Conservation (phyloP, 2,329 filamentous ascomycete species). For the Fusarium torulosum region DNA sequence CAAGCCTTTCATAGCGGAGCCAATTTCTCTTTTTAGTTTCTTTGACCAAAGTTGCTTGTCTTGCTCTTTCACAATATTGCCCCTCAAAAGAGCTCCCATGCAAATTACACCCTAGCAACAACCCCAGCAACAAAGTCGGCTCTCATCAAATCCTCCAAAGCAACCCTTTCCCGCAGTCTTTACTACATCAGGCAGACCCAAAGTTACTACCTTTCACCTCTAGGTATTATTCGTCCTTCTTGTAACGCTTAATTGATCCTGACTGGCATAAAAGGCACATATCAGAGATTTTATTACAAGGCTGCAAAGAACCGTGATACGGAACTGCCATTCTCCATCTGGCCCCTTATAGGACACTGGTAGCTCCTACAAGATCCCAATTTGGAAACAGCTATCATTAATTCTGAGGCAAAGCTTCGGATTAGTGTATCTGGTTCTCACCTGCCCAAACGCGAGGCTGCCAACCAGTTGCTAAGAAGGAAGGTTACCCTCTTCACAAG, state of each 20-base stretch:
- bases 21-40: not conserved
- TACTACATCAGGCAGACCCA: not conserved
- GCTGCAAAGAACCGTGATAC: not conserved
- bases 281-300: not conserved
- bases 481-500: not conserved
- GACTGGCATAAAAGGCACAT: not conserved
- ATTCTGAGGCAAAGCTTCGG: not conserved
- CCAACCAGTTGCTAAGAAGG: not conserved
- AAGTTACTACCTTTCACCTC: not conserved
- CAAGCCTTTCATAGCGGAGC: not conserved
- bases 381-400: not conserved
- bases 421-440: not conserved
- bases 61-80: slow-evolving; percentile 6
- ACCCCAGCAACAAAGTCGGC: slow-evolving; percentile 13
- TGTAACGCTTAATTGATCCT: not conserved
- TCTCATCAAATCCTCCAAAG: slow-evolving; percentile 15
- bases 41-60: not conserved
- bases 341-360: not conserved
- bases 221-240: not conserved
- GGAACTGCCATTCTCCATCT: not conserved
- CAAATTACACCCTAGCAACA: slow-evolving; percentile 25
- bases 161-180: not conserved
- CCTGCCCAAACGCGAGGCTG: not conserved
- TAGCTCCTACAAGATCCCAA: not conserved
- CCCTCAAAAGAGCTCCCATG: slow-evolving; percentile 7